Base-by-base conservation (phyloP, 768 basidiomycete species). In the Rhizopogon vinicolor region DNA sequence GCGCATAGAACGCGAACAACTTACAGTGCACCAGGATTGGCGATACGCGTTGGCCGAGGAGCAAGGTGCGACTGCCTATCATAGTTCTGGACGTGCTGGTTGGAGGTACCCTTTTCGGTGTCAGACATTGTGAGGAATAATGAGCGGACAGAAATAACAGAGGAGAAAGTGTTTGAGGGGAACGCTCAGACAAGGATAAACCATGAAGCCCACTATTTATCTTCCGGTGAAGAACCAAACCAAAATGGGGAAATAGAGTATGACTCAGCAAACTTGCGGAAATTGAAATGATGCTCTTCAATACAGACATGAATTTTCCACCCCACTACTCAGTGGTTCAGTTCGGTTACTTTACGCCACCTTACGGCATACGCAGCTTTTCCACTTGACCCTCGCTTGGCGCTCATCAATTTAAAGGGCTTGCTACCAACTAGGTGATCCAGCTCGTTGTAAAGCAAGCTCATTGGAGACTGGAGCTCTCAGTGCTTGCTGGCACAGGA, bases 11-110 rank as follows among this genome's bases (percentile, higher is more conserved):
- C 19, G 9, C 7, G 16, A 8, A 4, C 19, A 9, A 60, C 69
- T 41, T 58, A 73, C 71, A 73, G 70, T n/a, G 70, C 43, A 33
- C 44, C 69, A 2, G 87, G 86, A 73, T 91, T 86, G 18, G 73
- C 87, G 29, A 86, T 69, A 54, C 65, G 68, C 48, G 69, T 60
- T 19, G 73, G 64, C 3, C 62, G 67, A 28, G 72, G 61, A 45
- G 70, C 53, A 35, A 25, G 7, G 22, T 41, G 25, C 44, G 19
- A 10, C 7, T 44, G 54, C 5, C 31, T 37, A 1, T 57, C 54
- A n/a, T 62, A 60, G 54, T 65, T 56, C 31, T 59, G 59, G 39
- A 57, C n/a, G 25, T 71, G 35, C 35, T 37, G 61, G 58, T 51
- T 61, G 52, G 49, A 49, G 14, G 44, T 58, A 7, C 46, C 68